A percentile compares a stretch with the other conserved stretches of the same genome.
Evolutionary conservation across 768 basidiomycete species (phyloP).

Genomic region (Suillus clintonianus): DNA sequence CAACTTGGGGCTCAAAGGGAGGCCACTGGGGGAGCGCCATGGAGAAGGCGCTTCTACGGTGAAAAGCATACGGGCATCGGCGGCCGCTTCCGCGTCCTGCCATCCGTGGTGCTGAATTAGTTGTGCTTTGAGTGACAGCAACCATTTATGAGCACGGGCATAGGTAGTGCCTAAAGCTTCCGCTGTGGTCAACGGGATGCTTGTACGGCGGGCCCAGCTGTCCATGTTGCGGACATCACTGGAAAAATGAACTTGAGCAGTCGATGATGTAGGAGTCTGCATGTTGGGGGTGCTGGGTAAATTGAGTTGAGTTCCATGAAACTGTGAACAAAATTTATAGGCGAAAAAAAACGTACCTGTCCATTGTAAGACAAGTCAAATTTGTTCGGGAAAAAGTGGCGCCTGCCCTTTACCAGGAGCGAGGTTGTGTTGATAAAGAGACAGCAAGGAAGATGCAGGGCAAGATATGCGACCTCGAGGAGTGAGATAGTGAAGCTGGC

Average conservation of each 20-base stretch:
- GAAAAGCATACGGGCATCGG: conserved; percentile 75
- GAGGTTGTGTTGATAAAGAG: conserved; percentile 11
- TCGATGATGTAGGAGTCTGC: conserved; percentile 37
- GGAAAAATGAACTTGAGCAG: conserved; percentile 73
- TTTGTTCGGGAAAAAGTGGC: conserved; percentile 7
- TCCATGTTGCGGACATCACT: conserved; percentile 82
- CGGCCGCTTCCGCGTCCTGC: conserved; percentile 55
- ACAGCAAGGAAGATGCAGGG: conserved; percentile 10
- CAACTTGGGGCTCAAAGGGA: conserved; percentile 76
- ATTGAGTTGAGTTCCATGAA: conserved; percentile 1
- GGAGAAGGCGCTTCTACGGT: conserved; percentile 78
- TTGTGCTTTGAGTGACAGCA: conserved; percentile 59
- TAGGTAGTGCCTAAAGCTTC: conserved; percentile 81
- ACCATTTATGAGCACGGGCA: conserved; percentile 78
- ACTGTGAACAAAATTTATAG: conserved; percentile 26
- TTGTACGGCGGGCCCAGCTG: conserved; percentile 76
- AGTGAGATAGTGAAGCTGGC: conserved; percentile 28
- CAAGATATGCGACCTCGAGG: conserved; percentile 23
- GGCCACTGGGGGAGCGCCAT: conserved; percentile 73
- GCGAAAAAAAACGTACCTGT: conserved; percentile 21
- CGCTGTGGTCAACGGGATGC: conserved; percentile 80
- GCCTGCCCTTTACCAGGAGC: conserved; percentile 37
- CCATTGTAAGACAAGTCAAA: conserved; percentile 10
- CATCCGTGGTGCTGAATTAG: conserved; percentile 73
- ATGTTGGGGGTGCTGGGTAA: conserved; percentile 14